Percentiles rank a stretch among this genome's conserved stretches.
phyloP scores from a whole-genome alignment of 345 rosid genomes.

The Lumnitzera littorea region DNA sequence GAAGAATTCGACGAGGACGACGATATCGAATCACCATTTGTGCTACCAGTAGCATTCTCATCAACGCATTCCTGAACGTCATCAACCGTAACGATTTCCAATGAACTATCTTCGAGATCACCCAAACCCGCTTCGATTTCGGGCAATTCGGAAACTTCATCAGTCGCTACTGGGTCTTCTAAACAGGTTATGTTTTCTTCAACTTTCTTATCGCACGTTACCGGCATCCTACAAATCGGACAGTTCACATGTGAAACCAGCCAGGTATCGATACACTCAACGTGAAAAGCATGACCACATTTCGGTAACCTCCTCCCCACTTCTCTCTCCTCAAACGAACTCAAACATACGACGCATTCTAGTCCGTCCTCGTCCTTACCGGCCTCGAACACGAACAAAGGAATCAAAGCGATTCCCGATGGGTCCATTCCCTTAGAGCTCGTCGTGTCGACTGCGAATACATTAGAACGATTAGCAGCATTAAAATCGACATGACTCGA shows the following conservation, averaged over 20 bases:
- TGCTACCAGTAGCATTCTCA: too few relatives aligned
- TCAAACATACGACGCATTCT: constrained; percentile 74
- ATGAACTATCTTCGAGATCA: too few relatives aligned
- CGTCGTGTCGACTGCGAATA: constrained; percentile 8
- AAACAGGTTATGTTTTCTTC: too few relatives aligned
- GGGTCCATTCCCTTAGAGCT: constrained; percentile 52
- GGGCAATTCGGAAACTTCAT: too few relatives aligned
- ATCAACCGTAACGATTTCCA: too few relatives aligned
- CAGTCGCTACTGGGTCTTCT: too few relatives aligned
- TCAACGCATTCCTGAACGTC: too few relatives aligned
- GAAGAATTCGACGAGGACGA: too few relatives aligned
- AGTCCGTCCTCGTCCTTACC: constrained; percentile 8
- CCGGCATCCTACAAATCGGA: constrained; percentile 61
- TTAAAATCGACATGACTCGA: not conserved
- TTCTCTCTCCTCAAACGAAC: constrained; percentile 52
- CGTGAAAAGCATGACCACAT: constrained; percentile 72
- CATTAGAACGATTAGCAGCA: too few relatives aligned
- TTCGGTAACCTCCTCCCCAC: constrained; percentile 44
- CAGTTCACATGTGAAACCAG: constrained; percentile 57
- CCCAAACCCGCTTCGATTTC: too few relatives aligned
- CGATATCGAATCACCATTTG: too few relatives aligned
- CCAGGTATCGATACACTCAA: constrained; percentile 86
- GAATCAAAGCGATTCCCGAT: constrained; percentile 54
- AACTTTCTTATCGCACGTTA: not conserved
- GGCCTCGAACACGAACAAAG: constrained; percentile 42